Base-by-base conservation (phyloP, 2,329 filamentous ascomycete genomes). In the Colletotrichum sp. region DNA sequence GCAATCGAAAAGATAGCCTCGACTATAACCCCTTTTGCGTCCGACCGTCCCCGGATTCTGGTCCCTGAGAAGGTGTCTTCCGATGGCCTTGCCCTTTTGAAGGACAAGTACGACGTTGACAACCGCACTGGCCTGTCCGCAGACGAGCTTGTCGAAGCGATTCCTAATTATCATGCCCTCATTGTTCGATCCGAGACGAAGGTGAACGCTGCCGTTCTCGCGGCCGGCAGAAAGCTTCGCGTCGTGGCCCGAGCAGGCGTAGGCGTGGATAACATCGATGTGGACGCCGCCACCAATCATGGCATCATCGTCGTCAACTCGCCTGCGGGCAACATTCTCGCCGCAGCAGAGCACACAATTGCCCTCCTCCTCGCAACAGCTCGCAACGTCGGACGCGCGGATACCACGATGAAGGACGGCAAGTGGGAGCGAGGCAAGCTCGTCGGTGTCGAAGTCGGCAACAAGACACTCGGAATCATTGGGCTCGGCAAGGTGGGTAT, bases 401-500 rank as follows among this genome's bases (percentile, higher is more conserved):
- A 93, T 78, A 86, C 90, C n/a, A 92, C 90, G 75, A 86, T 95
- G 77, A 95, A 96, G 80, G 86, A 83, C n/a, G 93, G 93, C 0
- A 91, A 91, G 68, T 96, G 94, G 95, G 94, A 96, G 82, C 88
- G 94, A 71, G 91, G 92, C 80, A 91, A 91, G 79, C 88, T 96
- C 5, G 93, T 95, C 0, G 95, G 95, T 6, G 91, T 95, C 22
- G 94, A 96, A 83, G 92, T 96, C 13, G 94, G 94, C 66, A 91
- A 93, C 61, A 96, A 96, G 86, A 94, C 91, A 2, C 86, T 96
- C 8, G 94, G 93, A 1, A 93, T 96, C 66, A 91, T 97, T 52
- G 95, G 95, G 2, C 85, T 96, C 30, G 95, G 95, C n/a, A 96
- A 96, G 86, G 94, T 96, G 32, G 95, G 95, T 27, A 88, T 96